Evolutionary conservation across 306 rosid genomes (phyloP), one percentile per base, ranked within the genome.

Genomic region (Vigna nakashimae): DNA sequence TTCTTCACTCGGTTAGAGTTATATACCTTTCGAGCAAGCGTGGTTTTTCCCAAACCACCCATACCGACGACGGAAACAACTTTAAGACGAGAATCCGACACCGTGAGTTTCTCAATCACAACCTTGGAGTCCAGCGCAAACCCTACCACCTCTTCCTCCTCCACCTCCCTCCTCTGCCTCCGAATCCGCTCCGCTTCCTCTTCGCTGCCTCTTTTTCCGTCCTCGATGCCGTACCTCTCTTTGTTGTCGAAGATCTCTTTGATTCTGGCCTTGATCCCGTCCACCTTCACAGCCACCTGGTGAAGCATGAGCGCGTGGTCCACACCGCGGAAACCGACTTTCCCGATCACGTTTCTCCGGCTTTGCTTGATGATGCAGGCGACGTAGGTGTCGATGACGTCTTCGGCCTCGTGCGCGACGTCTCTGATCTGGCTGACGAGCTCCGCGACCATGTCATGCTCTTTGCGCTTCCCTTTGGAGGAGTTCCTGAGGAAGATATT

Each of bases 31-130:
- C 49, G 8, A 4, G 81, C 74, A n/a, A 67, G 75, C 10, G 83
- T 80, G 62, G 84, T 73, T 20, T 80, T 80, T 0, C 84, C 84
- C 11, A 40, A 65, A 1, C 83, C 83, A n/a, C 74, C 74, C 69
- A 65, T 73, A 2, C 79, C 79, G 0, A 30, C 9, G 28, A 80
- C 55, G 36, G 84, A 48, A 67, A 67, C 69, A 5, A 56, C 65
- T 0, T 36, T 18, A 4, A 6, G 79, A 0, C 8, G 5, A 2
- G 42, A n/a, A 57, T 2, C 28, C 8, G n/a, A 1, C 17, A 2
- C 0, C 26, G 22, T 67, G 36, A 80, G 71, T 43, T 56, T 2
- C 6, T 56, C 9, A 2, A 34, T 36, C 0, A 80, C 51, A 30
- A 1, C 0, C 0, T 4, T 2, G 0, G 65, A 17, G 6, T 74